These are phyloP conservation scores for Hamamelis virginiana DNA, from an alignment of 164 flowering plant genomes.

Conservation along the genomic window DNA sequence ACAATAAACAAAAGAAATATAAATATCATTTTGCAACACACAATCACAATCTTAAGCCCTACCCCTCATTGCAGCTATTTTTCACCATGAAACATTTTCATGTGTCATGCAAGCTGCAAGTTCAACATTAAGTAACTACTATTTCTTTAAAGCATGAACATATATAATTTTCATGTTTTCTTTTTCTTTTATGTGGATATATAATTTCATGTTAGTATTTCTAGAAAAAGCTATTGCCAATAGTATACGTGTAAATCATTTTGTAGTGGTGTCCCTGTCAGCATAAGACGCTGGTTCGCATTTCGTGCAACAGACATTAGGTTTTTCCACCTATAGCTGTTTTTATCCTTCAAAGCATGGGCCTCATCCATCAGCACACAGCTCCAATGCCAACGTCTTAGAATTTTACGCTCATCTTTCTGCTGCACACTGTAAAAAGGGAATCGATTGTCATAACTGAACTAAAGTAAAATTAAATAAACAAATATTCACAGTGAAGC, in stretches of 20 bases:
- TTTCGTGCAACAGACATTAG: conserved; percentile 84
- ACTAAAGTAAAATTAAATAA: background rate
- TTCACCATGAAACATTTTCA: background rate
- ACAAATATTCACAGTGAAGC: conserved; percentile 3
- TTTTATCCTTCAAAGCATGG: conserved; percentile 94
- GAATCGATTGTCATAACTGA: conserved; percentile 11
- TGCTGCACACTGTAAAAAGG: conserved; percentile 68
- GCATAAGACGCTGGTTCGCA: conserved; percentile 91
- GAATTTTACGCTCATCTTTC: conserved; percentile 90
- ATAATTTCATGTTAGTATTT: background rate
- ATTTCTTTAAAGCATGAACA: background rate
- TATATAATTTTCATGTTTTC: too few species aligned
- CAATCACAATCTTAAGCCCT: too few species aligned
- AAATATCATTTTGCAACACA: too few species aligned
- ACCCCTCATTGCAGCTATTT: background rate
- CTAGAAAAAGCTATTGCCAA: conserved; percentile 1
- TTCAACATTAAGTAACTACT: background rate
- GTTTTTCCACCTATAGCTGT: conserved; percentile 94
- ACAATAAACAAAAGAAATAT: too few species aligned
- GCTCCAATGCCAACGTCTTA: conserved; percentile 90
- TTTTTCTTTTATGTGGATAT: background rate
- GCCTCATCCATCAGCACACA: conserved; percentile 98
- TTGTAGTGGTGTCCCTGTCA: conserved; percentile 96
- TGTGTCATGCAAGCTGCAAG: background rate
- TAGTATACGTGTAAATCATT: conserved; percentile 86